phyloP scores from a whole-genome alignment of 1,139 yeast genomes.

The Saccharomyces hybrid region DNA sequence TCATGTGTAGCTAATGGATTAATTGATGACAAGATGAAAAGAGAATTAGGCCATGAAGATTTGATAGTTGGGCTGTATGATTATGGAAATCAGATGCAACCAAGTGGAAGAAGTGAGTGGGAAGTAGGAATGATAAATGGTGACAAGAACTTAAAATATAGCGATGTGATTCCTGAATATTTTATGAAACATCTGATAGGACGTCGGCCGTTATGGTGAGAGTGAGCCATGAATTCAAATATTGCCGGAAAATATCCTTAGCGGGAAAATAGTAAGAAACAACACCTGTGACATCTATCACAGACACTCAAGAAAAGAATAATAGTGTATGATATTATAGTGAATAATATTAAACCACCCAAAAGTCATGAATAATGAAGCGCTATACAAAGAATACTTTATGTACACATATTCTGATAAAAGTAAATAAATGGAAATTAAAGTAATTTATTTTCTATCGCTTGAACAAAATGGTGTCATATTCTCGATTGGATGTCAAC shows the following conservation, averaged over 20 bases:
- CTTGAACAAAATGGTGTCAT: not conserved
- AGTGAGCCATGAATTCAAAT: not conserved
- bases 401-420: not conserved
- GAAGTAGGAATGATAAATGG: slow-evolving; percentile 38
- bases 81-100: slow-evolving; percentile 42
- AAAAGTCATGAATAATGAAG: not conserved
- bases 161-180: slow-evolving; percentile 37
- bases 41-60: slow-evolving; percentile 54
- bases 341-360: no score
- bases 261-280: no score
- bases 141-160: slow-evolving; percentile 39
- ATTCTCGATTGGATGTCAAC: slow-evolving; percentile 1
- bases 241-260: not conserved
- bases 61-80: slow-evolving; percentile 49
- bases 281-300: no score
- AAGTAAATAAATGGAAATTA: not conserved
- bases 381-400: not conserved
- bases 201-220: not conserved
- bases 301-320: not conserved
- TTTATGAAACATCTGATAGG: slow-evolving; percentile 15
- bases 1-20: slow-evolving; percentile 52
- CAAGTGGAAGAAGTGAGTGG: slow-evolving; percentile 35
- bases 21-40: slow-evolving; percentile 6
- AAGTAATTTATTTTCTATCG: not conserved
- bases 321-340: not conserved